Percentiles rank a stretch among this genome's conserved stretches.
phyloP scores from a whole-genome alignment of 768 basidiomycete species.

The Pisolithus marmoratus region DNA sequence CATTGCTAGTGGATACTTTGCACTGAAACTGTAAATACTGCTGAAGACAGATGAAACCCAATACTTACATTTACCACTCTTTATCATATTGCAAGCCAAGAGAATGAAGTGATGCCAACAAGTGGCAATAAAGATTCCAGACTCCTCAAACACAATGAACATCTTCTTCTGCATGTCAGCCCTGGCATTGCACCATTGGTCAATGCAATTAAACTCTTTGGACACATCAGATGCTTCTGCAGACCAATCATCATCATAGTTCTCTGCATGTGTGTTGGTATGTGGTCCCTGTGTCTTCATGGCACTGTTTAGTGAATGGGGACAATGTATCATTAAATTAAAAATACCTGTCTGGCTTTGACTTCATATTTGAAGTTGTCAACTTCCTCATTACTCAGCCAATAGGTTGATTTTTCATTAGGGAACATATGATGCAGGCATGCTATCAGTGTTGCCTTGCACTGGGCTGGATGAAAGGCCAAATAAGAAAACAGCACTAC shows the following conservation, averaged over 20 bases:
- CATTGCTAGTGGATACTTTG: no score
- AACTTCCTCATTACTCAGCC: not conserved
- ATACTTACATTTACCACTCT: not conserved
- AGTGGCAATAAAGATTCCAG: not conserved
- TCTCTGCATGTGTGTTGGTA: not conserved
- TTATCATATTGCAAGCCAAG: not conserved
- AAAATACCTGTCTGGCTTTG: not conserved
- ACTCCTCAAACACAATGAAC: not conserved
- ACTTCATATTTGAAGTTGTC: not conserved
- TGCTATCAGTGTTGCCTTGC: not conserved
- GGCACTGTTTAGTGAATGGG: not conserved
- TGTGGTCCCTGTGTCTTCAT: not conserved
- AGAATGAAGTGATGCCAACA: not conserved
- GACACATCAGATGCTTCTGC: not conserved
- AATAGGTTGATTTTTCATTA: not conserved
- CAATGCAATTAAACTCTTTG: not conserved
- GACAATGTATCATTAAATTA: not conserved
- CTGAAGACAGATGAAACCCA: no score
- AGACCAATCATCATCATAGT: not conserved
- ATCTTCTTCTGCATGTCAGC: not conserved
- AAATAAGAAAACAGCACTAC: no score
- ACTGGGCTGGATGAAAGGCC: not conserved
- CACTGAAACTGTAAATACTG: no score
- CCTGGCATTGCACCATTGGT: not conserved
- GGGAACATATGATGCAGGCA: not conserved